Evolutionary conservation across 129 eudicot genomes (phyloP), one percentile per base, ranked within the genome.

Genomic region (Glebionis coronaria): DNA sequence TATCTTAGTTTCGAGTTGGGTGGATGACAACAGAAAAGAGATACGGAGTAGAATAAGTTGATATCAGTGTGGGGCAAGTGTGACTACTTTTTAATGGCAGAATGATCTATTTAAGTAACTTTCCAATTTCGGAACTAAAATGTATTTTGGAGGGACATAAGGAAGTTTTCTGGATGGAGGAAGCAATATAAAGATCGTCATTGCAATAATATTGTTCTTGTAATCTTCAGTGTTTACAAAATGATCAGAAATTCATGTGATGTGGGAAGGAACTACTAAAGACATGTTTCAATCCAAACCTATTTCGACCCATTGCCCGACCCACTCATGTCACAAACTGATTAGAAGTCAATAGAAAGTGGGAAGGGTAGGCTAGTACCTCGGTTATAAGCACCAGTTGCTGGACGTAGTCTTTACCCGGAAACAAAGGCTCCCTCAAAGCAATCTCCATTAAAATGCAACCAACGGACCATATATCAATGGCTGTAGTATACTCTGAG

Each of bases 401-500:
- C 70, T 90, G 97, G 55, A 84, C 88, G 67, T 90, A 86, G 75
- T 90, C 94, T 84, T 82, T 90, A 52, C 97, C 97, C 3, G 97
- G 97, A 73, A 90, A 90, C 45, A 90, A 78, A 40, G 97, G 82
- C 60, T 87, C 87, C 68, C 97, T 84, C 73, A 76, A 76, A 68
- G 79, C 58, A 29, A 90, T 84, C 78, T 90, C 97, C 95, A 90
- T 84, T 72, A 90, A 65, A 65, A 90, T 90, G 78, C 97, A 90
- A 46, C 95, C 97, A 70, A 90, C 97, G 9, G 97, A 87, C 97
- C 97, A 90, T 46, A 87, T 90, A 76, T 90, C 95, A 52, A 90
- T 84, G 31, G 97, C 97, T 23, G 97, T 80, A 44, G 95, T 90
- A 67, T 90, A 90, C 81, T 90, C 97, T 9, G 97, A 82, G 55